Base-by-base conservation (phyloP, 805 yeast species). In the Candida ovalis region DNA sequence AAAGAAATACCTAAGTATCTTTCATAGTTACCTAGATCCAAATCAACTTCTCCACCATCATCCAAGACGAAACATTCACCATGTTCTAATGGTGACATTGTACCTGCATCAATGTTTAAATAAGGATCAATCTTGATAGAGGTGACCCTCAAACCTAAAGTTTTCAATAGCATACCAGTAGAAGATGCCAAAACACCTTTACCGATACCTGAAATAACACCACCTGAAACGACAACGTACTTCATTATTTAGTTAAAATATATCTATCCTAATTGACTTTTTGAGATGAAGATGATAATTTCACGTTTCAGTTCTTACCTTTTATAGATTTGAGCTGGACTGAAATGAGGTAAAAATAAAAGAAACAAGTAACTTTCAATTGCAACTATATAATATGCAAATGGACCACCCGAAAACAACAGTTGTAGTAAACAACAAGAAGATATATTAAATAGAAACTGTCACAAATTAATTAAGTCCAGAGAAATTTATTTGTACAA, bases 141-240 rank as follows among this genome's bases (percentile, higher is more conserved):
- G 3, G 99, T 92, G 53, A 92, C 98, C 66, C 96, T 84, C 62
- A 87, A 78, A 52, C 99, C 99, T 50, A 88, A 73, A 37, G 99
- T 91, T 70, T 94, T 94, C 71, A 94, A 79, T 55, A 94, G 70
- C 72, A 94, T 82, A 52, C 99, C 99, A 30, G 98, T 94, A 51
- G 97, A 89, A 32, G 97, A 90, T 52, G 99, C 99, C 50, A 86
- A 77, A 54, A 94, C 99, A 70, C 99, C 99, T 70, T 94, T 94
- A 69, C 99, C 99, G 67, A 94, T 94, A 73, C 99, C 99, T 61
- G 96, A 88, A 60, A 94, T 94, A 61, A 94, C 99, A 80, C 99
- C 99, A 69, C 99, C 99, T 50, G 98, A 91, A 42, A 94, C 99
- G 63, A 94, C 95, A 63, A 94, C 98, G 96, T 90, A 94, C 73